Evolutionary conservation across 2,329 filamentous ascomycete species (phyloP), one percentile per base, ranked within the genome.

Genomic region (Leptographium lundbergii): DNA sequence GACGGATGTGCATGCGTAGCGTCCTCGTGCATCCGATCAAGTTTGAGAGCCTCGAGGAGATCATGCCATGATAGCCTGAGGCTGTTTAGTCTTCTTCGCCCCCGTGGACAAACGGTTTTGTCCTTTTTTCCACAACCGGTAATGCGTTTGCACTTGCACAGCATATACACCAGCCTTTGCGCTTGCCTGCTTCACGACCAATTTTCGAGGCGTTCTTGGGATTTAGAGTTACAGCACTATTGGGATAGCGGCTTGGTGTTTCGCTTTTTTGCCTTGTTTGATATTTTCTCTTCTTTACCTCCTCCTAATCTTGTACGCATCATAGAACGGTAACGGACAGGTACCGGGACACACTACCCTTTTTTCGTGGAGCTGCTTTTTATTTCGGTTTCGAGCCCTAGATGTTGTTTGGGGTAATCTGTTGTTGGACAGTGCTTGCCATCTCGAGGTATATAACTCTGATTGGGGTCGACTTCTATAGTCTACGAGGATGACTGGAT

Each of bases 21-120:
- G 88, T 92, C 81, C 73, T 94, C 64, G 71, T 94, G 64, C 89
- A 95, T 76, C 89, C 89, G 0, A 83, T 94, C 66, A 95, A 95
- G 74, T 78, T 74, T 69, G 80, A 83, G 68, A 74, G 77, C 45
- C 52, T 64, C 5, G 60, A 51, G n/a, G 63, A 64, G 57, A 57
- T 63, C 13, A 24, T 59, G 29, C 57, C 50, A 9, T 57, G 48
- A 57, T 24, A 13, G 5, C 4, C 25, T 7, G 32, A 25, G 34
- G 22, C 22, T 59, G 57, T 45, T 13, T 22, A 9, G 2, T 2
- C 25, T 22, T 47, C 14, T 10, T 14, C 13, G 17, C 50, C 29
- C 32, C 10, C 39, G 50, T 39, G 27, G 22, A 11, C n/a, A 45
- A 50, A 19, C 27, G 6, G 9, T 36, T 36, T 9, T 36, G 17